A percentile compares a stretch with the other conserved stretches of the same genome.
Evolutionary conservation across 495 filamentous ascomycete genomes (phyloP).

Genomic region (Annulohypoxylon bovei): DNA sequence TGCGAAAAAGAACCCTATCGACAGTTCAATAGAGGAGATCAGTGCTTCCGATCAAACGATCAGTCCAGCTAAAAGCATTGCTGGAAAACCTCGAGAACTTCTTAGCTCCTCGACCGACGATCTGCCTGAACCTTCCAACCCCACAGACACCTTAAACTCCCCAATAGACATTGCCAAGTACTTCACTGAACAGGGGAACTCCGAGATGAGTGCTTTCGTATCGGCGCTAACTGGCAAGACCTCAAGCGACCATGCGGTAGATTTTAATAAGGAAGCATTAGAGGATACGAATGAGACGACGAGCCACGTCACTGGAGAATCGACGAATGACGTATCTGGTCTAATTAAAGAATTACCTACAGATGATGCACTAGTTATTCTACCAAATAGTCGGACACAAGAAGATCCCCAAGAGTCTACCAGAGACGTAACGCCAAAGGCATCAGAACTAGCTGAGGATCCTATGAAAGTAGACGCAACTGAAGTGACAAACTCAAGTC

Average conservation of each 20-base stretch:
- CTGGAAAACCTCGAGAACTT: slow-evolving; percentile 21
- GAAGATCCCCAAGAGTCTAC: neutral
- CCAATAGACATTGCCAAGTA: slow-evolving; percentile 39
- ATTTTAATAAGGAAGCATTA: neutral
- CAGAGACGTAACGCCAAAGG: neutral
- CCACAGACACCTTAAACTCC: slow-evolving; percentile 28
- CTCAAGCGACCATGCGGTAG: neutral
- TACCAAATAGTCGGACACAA: slow-evolving; percentile 25
- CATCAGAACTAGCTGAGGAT: neutral
- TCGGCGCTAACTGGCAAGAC: slow-evolving; percentile 25
- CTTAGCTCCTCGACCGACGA: neutral
- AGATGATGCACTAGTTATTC: slow-evolving; percentile 17
- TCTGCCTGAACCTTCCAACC: slow-evolving; percentile 9
- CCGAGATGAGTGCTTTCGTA: slow-evolving; percentile 42
- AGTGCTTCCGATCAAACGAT: neutral
- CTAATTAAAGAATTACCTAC: slow-evolving; percentile 25
- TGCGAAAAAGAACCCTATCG: neutral
- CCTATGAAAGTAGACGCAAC: neutral
- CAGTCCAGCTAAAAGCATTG: slow-evolving; percentile 8
- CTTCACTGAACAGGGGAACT: slow-evolving; percentile 38
- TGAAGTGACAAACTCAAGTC: neutral
- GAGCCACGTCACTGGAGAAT: neutral
- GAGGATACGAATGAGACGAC: neutral
- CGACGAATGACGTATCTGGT: neutral
- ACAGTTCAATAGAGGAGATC: neutral